Base-by-base conservation (phyloP, 108 stramenopile genomes). In the Seminavis robusta region DNA sequence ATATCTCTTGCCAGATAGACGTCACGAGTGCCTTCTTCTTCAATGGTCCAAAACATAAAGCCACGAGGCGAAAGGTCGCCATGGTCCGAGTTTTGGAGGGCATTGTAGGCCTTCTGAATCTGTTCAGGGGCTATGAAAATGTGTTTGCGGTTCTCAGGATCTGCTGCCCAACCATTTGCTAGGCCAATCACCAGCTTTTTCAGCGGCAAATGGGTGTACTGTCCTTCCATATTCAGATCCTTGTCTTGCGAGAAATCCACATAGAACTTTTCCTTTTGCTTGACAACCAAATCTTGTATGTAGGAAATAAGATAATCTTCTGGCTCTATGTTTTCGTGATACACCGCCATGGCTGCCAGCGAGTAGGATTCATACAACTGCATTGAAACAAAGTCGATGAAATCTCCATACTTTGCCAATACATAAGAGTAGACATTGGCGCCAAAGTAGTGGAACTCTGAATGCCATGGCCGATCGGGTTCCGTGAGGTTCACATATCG, bases 291-390 rank as follows among this genome's bases (percentile, higher is more conserved):
- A 24, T 66, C 48, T 1, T 53, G 38, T 2, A 73, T 58, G 37
- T 63, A 76, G 0, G 20, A 20, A 16, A 43, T 39, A 9, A 78
- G 40, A 51, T 80, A 85, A 17, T 36, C 48, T 9, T 42, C 39
- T 8, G 80, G 65, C 9, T 29, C 17, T 41, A 62, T 25, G 19
- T 61, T 37, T 11, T 48, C 10, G 1, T 48, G 21, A 56, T 48
- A 38, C 10, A 81, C 47, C 19, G 59, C 62, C 68, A 90, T 67
- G 23, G 69, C 73, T 28, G 83, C 84, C 16, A 71, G 65, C 37
- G 86, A 82, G 49, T 84, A 88, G 29, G 77, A 73, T 67, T 94
- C 92, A 54, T 94, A 94, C 23, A 94, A 70, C 47, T 94, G 92
- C 32, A 94, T 51, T 8, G 82, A 83, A 32, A 88, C 56, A 50